phyloP scores from a whole-genome alignment of 495 filamentous ascomycete species.

The Podospora didyma region DNA sequence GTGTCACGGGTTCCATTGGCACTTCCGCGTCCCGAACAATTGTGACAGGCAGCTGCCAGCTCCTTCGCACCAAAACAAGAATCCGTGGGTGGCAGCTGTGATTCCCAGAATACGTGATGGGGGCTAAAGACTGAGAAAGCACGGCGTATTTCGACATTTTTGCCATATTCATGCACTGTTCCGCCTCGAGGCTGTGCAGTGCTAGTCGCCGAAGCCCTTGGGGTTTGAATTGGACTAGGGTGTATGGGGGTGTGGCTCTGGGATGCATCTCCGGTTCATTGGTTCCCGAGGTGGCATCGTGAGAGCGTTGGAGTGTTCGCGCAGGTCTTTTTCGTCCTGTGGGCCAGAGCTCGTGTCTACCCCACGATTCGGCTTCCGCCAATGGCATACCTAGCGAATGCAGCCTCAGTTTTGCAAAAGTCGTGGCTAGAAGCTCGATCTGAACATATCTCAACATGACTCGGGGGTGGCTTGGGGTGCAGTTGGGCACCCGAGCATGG shows the following conservation, averaged over 20 bases:
- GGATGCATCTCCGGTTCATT: too few relatives aligned
- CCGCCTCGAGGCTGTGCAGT: too few relatives aligned
- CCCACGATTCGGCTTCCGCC: slow-evolving; percentile 12
- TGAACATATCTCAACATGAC: too few relatives aligned
- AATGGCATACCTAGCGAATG: slow-evolving; percentile 1
- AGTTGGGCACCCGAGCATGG: slow-evolving; percentile 28
- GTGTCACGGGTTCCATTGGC: neutral
- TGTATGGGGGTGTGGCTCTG: too few relatives aligned
- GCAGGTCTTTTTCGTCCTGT: neutral
- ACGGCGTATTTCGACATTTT: too few relatives aligned
- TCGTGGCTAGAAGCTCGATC: slow-evolving; percentile 7
- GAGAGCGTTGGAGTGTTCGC: neutral
- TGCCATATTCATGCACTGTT: too few relatives aligned
- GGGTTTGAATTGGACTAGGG: neutral
- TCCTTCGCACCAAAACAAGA: too few relatives aligned
- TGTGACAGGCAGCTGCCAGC: neutral
- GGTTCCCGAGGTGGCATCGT: neutral
- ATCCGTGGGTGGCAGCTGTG: too few relatives aligned
- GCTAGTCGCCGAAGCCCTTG: too few relatives aligned
- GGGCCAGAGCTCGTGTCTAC: slow-evolving; percentile 2
- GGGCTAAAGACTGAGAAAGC: too few relatives aligned
- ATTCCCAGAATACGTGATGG: too few relatives aligned
- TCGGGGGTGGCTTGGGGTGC: too few relatives aligned
- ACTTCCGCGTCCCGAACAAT: neutral
- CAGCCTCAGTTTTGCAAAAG: slow-evolving; percentile 9